Percentiles rank a stretch among this genome's conserved stretches.
Evolutionary conservation across 352 stramenopile species (phyloP).

Genomic region (Phytophthora foliorum): DNA sequence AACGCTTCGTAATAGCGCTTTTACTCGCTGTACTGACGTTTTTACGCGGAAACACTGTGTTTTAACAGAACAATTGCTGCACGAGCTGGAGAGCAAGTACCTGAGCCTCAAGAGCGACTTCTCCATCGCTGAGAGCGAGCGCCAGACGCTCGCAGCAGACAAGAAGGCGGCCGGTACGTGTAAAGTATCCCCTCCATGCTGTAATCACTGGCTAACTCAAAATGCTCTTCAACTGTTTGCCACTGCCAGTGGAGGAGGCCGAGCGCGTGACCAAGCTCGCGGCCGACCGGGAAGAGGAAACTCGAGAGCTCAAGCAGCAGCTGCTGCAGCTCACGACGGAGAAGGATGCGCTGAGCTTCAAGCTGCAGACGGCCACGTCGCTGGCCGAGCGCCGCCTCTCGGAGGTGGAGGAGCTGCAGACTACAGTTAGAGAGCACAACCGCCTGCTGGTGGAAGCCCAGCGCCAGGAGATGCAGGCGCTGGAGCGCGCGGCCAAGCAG

Average conservation of each 20-base stretch:
- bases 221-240: slow-evolving; percentile 20
- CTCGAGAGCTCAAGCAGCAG: slow-evolving; percentile 47
- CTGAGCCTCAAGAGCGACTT: slow-evolving; percentile 69
- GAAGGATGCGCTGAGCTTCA: slow-evolving; percentile 62
- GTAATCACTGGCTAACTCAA: slow-evolving; percentile 17
- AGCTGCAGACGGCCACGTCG: slow-evolving; percentile 56
- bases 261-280: slow-evolving; percentile 38
- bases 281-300: slow-evolving; percentile 40
- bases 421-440: slow-evolving; percentile 66
- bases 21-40: slow-evolving; percentile 11
- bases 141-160: slow-evolving; percentile 51
- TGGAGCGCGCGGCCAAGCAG: slow-evolving; percentile 64
- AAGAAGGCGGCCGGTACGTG: slow-evolving; percentile 61
- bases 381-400: slow-evolving; percentile 68
- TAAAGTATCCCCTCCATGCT: slow-evolving; percentile 4
- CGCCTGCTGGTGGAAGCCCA: slow-evolving; percentile 63
- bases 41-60: slow-evolving; percentile 2
- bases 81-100: slow-evolving; percentile 84
- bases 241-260: slow-evolving; percentile 36
- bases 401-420: slow-evolving; percentile 71
- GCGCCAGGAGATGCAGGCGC: slow-evolving; percentile 69
- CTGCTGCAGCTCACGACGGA: slow-evolving; percentile 56
- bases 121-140: slow-evolving; percentile 64
- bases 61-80: slow-evolving; percentile 75
- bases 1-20: neutral